These are phyloP conservation scores for Yarrowia phangngaensis DNA, from an alignment of 805 yeast genomes.

Conservation along the genomic window DNA sequence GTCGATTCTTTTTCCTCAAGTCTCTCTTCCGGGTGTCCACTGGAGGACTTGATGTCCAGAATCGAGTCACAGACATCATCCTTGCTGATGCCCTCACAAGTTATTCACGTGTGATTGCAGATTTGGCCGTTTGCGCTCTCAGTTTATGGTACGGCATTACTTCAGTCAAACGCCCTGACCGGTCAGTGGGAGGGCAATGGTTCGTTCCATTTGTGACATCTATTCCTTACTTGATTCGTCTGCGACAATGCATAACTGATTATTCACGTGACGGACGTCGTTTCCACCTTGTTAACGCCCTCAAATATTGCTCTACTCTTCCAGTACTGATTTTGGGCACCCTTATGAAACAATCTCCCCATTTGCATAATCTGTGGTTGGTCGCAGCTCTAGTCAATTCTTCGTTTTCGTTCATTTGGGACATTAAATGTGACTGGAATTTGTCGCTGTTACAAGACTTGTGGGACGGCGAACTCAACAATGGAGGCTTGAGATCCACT, in stretches of 20 bases:
- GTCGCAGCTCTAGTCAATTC: conserved; percentile 60
- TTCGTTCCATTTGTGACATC: conserved; percentile 41
- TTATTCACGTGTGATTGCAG: conserved; percentile 70
- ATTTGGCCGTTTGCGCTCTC: conserved; percentile 47
- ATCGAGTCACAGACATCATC: conserved; percentile 72
- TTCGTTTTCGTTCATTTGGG: conserved; percentile 82
- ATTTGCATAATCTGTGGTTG: conserved; percentile 36
- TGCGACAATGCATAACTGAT: conserved; percentile 78
- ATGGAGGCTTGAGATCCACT: conserved; percentile 35
- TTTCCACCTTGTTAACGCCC: conserved; percentile 63
- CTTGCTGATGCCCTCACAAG: conserved; percentile 83
- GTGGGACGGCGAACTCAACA: conserved; percentile 26
- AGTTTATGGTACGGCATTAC: conserved; percentile 28
- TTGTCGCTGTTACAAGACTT: conserved; percentile 48
- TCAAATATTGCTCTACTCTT: conserved; percentile 67
- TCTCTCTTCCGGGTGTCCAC: conserved; percentile 48
- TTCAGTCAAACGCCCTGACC: conserved; percentile 37
- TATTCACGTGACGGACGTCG: conserved; percentile 49
- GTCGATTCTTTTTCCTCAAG: conserved; percentile 44
- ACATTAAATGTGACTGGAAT: conserved; percentile 84
- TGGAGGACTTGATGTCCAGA: conserved; percentile 57
- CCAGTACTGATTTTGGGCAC: conserved; percentile 48
- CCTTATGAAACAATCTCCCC: conserved; percentile 30
- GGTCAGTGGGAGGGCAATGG: conserved; percentile 40
- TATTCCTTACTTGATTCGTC: conserved; percentile 70